Conservation (phyloP, 2,329 filamentous ascomycete genomes). For the Aspergillus vadensis region DNA sequence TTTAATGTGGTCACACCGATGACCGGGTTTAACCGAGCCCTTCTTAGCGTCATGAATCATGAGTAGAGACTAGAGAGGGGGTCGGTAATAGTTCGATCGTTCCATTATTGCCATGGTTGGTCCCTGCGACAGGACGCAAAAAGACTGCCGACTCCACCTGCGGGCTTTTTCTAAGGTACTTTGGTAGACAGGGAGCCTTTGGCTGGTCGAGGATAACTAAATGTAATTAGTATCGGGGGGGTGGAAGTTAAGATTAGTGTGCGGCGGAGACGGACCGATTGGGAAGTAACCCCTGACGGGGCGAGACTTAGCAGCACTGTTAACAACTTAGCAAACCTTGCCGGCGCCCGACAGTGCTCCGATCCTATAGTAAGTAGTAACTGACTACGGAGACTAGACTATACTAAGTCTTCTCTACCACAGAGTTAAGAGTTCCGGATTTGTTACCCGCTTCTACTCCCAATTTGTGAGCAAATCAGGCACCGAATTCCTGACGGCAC, state of each 20-base stretch:
- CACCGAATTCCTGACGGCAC: not conserved
- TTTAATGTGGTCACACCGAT: not conserved
- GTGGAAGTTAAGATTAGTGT: not conserved
- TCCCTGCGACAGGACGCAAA: not conserved
- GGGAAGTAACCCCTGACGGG: not conserved
- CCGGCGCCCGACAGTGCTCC: conserved; percentile 1
- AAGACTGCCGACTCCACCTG: not conserved
- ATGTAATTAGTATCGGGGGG: too few species aligned
- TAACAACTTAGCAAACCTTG: not conserved
- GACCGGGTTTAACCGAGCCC: not conserved
- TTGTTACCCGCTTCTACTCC: not conserved
- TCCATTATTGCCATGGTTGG: not conserved
- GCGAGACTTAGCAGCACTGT: not conserved
- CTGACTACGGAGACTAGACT: too few species aligned
- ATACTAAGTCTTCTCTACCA: too few species aligned
- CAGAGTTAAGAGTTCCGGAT: not conserved
- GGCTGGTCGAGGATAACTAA: too few species aligned
- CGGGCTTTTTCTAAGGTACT: not conserved
- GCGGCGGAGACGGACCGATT: not conserved
- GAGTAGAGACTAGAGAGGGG: not conserved
- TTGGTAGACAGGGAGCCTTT: not conserved
- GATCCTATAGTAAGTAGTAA: not conserved
- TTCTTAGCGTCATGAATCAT: not conserved
- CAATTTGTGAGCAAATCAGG: not conserved
- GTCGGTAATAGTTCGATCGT: not conserved